Evolutionary conservation across 1,139 yeast species (phyloP).

Genomic region (Hansenula lynferdii): DNA sequence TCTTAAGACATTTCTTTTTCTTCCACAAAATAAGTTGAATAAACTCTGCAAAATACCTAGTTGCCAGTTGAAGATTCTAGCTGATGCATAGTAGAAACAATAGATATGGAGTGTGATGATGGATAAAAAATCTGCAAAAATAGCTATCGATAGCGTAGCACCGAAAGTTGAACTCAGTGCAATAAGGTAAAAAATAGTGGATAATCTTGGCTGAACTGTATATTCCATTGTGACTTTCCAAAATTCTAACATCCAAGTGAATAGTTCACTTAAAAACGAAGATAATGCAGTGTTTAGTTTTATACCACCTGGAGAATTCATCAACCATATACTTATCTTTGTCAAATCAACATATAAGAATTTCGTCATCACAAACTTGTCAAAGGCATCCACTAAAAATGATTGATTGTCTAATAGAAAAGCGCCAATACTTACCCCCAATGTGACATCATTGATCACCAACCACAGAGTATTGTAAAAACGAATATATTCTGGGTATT

Average conservation of each 20-base stretch:
- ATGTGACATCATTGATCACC: conserved; percentile 70
- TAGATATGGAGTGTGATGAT: conserved; percentile 67
- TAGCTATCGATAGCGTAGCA: conserved; percentile 62
- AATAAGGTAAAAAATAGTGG: conserved; percentile 28
- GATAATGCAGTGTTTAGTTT: conserved; percentile 88
- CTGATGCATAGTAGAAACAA: conserved; percentile 73
- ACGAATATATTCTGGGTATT: conserved; percentile 73
- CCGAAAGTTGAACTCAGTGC: conserved; percentile 51
- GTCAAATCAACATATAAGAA: conserved; percentile 35
- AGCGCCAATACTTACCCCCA: conserved; percentile 63
- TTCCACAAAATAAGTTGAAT: conserved; percentile 85
- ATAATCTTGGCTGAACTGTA: conserved; percentile 29
- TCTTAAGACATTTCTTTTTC: conserved; percentile 78
- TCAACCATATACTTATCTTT: conserved; percentile 63
- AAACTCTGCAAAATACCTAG: conserved; percentile 63
- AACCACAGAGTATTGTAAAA: conserved; percentile 90
- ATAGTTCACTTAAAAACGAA: conserved; percentile 78
- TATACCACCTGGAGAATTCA: conserved; percentile 91
- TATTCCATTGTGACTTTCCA: conserved; percentile 42
- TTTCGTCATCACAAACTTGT: conserved; percentile 31
- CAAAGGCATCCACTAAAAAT: conserved; percentile 31
- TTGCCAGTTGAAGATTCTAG: conserved; percentile 77
- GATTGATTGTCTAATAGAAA: conserved; percentile 42
- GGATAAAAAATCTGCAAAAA: conserved; percentile 59
- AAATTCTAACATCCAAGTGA: conserved; percentile 76